Percentiles rank a stretch among this genome's conserved stretches.
Conservation (phyloP, 495 filamentous ascomycete genomes). For the Penicillium paxilli region DNA sequence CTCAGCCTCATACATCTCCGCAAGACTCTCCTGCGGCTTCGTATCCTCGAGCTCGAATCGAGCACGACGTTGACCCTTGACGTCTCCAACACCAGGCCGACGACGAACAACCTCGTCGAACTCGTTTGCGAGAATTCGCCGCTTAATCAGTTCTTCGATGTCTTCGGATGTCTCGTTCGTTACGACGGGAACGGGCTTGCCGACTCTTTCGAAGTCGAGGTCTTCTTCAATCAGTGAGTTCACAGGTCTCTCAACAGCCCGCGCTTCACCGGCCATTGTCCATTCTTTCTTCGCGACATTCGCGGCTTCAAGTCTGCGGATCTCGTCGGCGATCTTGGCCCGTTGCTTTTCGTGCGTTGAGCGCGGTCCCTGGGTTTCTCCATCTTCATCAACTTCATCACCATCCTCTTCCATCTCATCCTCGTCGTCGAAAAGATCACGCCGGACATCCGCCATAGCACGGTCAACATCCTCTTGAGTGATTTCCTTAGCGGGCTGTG, state of each 20-base stretch:
- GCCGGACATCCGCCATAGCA: slow-evolving; percentile 86
- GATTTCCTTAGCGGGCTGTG: slow-evolving; percentile 43
- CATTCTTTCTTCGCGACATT: slow-evolving; percentile 90
- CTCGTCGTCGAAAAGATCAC: slow-evolving; percentile 89
- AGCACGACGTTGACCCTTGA: slow-evolving; percentile 60
- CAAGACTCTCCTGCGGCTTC: slow-evolving; percentile 82
- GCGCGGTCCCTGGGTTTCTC: slow-evolving; percentile 55
- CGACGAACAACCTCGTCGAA: slow-evolving; percentile 91
- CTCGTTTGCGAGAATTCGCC: slow-evolving; percentile 84
- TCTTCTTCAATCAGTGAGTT: slow-evolving; percentile 96
- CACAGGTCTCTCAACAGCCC: slow-evolving; percentile 74
- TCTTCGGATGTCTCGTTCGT: slow-evolving; percentile 91
- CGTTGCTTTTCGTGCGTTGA: slow-evolving; percentile 86
- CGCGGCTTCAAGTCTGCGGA: slow-evolving; percentile 83
- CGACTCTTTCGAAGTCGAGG: slow-evolving; percentile 92
- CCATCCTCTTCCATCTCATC: slow-evolving; percentile 53
- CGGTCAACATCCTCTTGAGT: slow-evolving; percentile 69
- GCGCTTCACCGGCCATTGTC: slow-evolving; percentile 87
- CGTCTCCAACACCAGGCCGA: slow-evolving; percentile 58
- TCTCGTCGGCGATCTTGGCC: slow-evolving; percentile 82
- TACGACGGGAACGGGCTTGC: slow-evolving; percentile 91
- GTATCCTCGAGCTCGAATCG: slow-evolving; percentile 80
- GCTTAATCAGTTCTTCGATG: slow-evolving; percentile 92
- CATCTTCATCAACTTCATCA: slow-evolving; percentile 29
- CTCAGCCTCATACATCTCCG: slow-evolving; percentile 92